Conservation (phyloP, 2,329 filamentous ascomycete genomes). For the Ascocoryne sarcoides region DNA sequence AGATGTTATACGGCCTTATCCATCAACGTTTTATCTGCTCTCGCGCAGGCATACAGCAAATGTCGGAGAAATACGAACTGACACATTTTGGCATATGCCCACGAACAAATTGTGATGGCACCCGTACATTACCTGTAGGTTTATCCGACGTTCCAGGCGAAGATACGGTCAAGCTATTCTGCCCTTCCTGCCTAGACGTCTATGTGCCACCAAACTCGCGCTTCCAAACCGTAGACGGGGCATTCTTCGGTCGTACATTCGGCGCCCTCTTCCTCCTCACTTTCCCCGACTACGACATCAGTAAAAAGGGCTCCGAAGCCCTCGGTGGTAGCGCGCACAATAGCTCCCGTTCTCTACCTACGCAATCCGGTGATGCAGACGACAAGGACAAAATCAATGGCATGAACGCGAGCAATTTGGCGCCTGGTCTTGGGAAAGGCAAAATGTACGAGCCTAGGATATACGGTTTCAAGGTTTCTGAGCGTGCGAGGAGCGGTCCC, state of each 20-base stretch:
- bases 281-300: slow-evolving; percentile 90
- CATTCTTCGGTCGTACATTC: slow-evolving; percentile 97
- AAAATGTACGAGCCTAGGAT: slow-evolving; percentile 93
- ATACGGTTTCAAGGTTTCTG: slow-evolving; percentile 92
- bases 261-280: slow-evolving; percentile 97
- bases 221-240: slow-evolving; percentile 94
- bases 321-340: slow-evolving; percentile 32
- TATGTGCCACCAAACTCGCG: slow-evolving; percentile 96
- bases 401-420: slow-evolving; percentile 77
- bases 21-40: slow-evolving; percentile 98
- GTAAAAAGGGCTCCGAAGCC: slow-evolving; percentile 57
- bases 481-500: slow-evolving; percentile 80
- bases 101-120: slow-evolving; percentile 84
- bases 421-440: slow-evolving; percentile 70
- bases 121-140: slow-evolving; percentile 86
- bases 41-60: slow-evolving; percentile 91
- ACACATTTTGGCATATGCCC: slow-evolving; percentile 94
- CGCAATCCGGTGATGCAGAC: slow-evolving; percentile 35
- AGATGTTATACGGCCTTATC: slow-evolving; percentile 95
- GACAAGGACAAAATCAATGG: slow-evolving; percentile 63
- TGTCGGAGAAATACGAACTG: slow-evolving; percentile 98
- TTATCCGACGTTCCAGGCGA: slow-evolving; percentile 90
- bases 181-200: slow-evolving; percentile 90
- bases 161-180: slow-evolving; percentile 98
- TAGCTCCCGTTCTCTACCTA: slow-evolving; percentile 26